phyloP scores from a whole-genome alignment of 2,329 filamentous ascomycete genomes.

The Aureobasidium mangrovei region DNA sequence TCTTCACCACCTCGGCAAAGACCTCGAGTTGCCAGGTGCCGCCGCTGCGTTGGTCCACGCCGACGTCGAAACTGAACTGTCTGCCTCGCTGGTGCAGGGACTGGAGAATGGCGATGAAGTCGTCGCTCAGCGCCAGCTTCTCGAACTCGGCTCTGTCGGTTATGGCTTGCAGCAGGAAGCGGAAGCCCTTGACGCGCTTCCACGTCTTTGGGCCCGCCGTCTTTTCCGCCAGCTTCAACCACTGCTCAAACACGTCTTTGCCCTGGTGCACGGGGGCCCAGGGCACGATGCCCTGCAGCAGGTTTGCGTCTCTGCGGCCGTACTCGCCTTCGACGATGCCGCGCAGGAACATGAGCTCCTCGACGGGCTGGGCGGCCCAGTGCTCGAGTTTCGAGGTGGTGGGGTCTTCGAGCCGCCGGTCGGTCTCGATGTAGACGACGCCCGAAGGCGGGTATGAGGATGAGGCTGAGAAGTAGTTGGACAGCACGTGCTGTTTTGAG shows the following conservation, averaged over 20 bases:
- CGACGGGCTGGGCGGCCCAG: constrained; percentile 60
- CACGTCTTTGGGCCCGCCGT: constrained; percentile 54
- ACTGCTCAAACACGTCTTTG: constrained; percentile 50
- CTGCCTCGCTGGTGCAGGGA: constrained; percentile 48
- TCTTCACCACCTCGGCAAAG: constrained; percentile 29
- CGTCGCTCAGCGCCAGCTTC: constrained; percentile 25
- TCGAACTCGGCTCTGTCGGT: constrained; percentile 28
- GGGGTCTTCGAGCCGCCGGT: constrained; percentile 43
- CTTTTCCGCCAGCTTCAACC: constrained; percentile 53
- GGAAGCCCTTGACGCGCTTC: constrained; percentile 64
- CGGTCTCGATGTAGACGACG: constrained; percentile 77
- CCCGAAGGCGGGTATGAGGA: constrained; percentile 36
- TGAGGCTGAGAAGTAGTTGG: constrained; percentile 28
- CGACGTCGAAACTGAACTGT: constrained; percentile 69
- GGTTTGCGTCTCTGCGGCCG: constrained; percentile 35
- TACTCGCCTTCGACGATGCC: constrained; percentile 50
- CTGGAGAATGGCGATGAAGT: constrained; percentile 43
- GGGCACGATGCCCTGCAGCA: constrained; percentile 63
- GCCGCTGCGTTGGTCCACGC: constrained; percentile 69
- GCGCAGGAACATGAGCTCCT: constrained; percentile 62
- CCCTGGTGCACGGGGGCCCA: constrained; percentile 79
- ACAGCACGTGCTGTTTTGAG: constrained; percentile 50
- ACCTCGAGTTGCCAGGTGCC: constrained; percentile 52
- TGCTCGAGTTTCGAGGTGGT: constrained; percentile 25
- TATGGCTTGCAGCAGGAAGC: constrained; percentile 65